Conservation (phyloP, 208 protist species). For the Trypanosoma avium region DNA sequence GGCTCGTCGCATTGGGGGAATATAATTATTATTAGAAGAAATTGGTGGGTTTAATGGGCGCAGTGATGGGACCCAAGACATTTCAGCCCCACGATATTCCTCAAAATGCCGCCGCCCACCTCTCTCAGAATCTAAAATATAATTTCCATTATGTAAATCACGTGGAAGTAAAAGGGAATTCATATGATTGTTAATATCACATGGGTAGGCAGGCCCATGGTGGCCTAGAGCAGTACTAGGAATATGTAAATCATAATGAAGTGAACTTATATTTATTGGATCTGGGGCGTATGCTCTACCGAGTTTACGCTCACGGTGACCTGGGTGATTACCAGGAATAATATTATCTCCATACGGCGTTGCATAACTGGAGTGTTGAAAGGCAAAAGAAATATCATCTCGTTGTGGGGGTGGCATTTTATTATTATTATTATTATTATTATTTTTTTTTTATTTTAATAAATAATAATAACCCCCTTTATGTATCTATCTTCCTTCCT, state of each 20-base stretch:
- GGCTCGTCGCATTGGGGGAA: slow-evolving; percentile 3
- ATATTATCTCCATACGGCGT: slow-evolving; percentile 65
- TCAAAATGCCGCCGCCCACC: slow-evolving; percentile 77
- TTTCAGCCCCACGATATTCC: slow-evolving; percentile 40
- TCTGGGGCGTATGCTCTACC: slow-evolving; percentile 49
- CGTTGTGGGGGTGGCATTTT: slow-evolving; percentile 2
- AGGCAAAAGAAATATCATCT: slow-evolving; percentile 68
- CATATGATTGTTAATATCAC: slow-evolving; percentile 14
- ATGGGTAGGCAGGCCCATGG: not conserved
- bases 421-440: too few relatives aligned
- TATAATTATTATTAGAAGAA: too few relatives aligned
- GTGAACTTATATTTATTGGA: slow-evolving; percentile 40
- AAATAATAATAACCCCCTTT: too few relatives aligned
- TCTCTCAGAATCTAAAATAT: slow-evolving; percentile 59
- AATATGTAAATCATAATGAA: slow-evolving; percentile 44
- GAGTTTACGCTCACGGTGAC: slow-evolving; percentile 35
- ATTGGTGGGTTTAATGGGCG: slow-evolving; percentile 2
- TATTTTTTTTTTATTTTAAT: too few relatives aligned
- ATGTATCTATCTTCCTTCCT: not conserved
- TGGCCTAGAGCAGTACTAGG: slow-evolving; percentile 20
- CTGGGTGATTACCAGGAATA: slow-evolving; percentile 69
- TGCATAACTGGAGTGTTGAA: slow-evolving; percentile 65
- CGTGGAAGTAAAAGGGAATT: slow-evolving; percentile 15
- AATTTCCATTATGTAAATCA: slow-evolving; percentile 28
- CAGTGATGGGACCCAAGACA: slow-evolving; percentile 26